Evolutionary conservation across 257 asterid genomes (phyloP), one percentile per base, ranked within the genome.

Genomic region (Marsdenia floribunda): DNA sequence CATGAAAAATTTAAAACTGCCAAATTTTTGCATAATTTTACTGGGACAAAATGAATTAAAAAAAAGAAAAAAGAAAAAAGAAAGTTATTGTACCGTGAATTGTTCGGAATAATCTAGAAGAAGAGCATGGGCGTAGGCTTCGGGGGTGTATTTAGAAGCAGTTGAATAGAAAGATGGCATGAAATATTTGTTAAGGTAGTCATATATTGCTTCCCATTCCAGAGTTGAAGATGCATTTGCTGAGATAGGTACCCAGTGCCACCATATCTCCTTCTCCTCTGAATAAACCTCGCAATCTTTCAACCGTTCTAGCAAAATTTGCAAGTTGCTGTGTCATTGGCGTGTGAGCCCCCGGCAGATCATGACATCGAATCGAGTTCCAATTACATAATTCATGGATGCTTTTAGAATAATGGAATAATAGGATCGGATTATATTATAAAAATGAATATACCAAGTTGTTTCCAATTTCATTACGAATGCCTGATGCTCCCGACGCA

Each of bases 191-290:
- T 93, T 93, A 79, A 89, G 93, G 71, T 93, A 91, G 83, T 93
- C 98, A 79, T n/a, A n/a, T n/a, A n/a, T 93, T 91, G 90, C 96
- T 91, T 79, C 97, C 98, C 78, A 91, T 74, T 77, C 98, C 98
- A 13, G 90, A 83, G 87, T 93, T 91, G 76, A 86, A 77, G 5
- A 93, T 85, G 85, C 93, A 88, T 70, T 84, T 89, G 88, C 90
- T 86, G 52, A 93, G 86, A 73, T 91, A 87, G 74, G 80, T 75
- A 3, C 78, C 86, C 2, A 93, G 80, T 12, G 95, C 82, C 67
- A 73, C 71, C 38, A 47, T 69, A 55, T 88, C 87, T 76, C n/a
- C n/a, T n/a, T n/a, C n/a, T n/a, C 95, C 95, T 79, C 95, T 75
- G 60, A 93, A 88, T 77, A 70, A 83, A 74, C 93, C 85, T 37